Conservation (phyloP, 768 basidiomycete genomes). For the Trametes elegans region DNA sequence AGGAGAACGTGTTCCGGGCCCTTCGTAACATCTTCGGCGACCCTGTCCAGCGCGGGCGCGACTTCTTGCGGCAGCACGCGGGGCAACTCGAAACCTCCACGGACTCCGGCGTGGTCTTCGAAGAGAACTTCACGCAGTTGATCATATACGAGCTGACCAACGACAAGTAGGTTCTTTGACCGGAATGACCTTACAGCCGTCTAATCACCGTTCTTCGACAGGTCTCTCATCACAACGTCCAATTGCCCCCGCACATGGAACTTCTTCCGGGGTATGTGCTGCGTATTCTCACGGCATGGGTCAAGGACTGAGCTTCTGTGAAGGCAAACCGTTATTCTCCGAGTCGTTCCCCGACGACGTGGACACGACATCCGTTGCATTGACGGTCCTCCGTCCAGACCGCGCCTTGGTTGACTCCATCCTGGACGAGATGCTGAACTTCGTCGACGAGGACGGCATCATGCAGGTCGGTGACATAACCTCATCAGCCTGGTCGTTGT, state of each 20-base stretch:
- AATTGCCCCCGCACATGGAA: constrained; percentile 47
- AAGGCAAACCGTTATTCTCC: constrained; percentile 17
- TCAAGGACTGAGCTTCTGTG: neutral
- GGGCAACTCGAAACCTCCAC: constrained; percentile 45
- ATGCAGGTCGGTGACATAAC: constrained; percentile 19
- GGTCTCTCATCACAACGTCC: constrained; percentile 39
- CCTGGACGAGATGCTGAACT: constrained; percentile 58
- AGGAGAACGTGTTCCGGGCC: constrained; percentile 39
- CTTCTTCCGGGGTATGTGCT: constrained; percentile 46
- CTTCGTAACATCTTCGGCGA: constrained; percentile 49
- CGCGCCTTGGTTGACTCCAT: constrained; percentile 38
- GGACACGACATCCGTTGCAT: constrained; percentile 55
- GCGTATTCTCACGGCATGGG: neutral
- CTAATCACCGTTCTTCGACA: constrained; percentile 21
- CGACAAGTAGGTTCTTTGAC: constrained; percentile 49
- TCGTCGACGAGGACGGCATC: constrained; percentile 49
- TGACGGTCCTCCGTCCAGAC: constrained; percentile 39
- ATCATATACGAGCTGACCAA: constrained; percentile 54
- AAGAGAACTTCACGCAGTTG: constrained; percentile 59
- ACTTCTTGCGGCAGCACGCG: constrained; percentile 41
- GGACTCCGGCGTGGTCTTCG: constrained; percentile 36
- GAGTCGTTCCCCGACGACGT: constrained; percentile 49
- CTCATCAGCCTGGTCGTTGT: neutral
- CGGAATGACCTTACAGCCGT: constrained; percentile 33
- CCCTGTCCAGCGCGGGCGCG: constrained; percentile 41